A percentile compares a stretch with the other conserved stretches of the same genome.
phyloP scores from a whole-genome alignment of 148 eudicot species.

The Nepenthes mirabilis region DNA sequence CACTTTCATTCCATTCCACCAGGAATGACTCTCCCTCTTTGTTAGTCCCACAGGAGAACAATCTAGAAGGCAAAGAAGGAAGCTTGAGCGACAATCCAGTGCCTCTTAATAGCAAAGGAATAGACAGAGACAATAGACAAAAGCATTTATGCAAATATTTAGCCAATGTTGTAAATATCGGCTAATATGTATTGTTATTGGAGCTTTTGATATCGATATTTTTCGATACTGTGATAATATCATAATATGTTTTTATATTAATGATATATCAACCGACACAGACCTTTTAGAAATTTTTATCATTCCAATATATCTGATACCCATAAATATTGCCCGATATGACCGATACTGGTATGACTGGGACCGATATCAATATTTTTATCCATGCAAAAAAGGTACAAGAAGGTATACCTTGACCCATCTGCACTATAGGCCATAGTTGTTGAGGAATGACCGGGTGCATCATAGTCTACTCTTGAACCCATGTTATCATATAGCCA shows the following conservation, averaged over 20 bases:
- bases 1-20: slow-evolving; percentile 72
- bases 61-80: slow-evolving; percentile 14
- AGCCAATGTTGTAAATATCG: too few species aligned
- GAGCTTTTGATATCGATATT: too few species aligned
- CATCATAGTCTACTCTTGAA: slow-evolving; percentile 52
- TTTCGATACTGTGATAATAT: too few species aligned
- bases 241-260: too few species aligned
- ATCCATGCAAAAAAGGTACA: neutral
- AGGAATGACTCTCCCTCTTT: slow-evolving; percentile 61
- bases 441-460: slow-evolving; percentile 58
- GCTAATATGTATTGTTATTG: too few species aligned
- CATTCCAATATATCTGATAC: too few species aligned
- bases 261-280: too few species aligned
- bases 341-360: too few species aligned
- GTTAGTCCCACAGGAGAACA: slow-evolving; percentile 66
- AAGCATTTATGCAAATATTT: neutral
- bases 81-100: neutral
- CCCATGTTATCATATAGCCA: slow-evolving; percentile 61
- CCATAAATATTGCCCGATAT: too few species aligned
- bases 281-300: too few species aligned
- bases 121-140: neutral
- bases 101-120: neutral
- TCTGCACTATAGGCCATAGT: slow-evolving; percentile 57
- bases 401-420: slow-evolving; percentile 39
- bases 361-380: too few species aligned